Conservation (phyloP, 495 filamentous ascomycete species). For the Podospora australis region DNA sequence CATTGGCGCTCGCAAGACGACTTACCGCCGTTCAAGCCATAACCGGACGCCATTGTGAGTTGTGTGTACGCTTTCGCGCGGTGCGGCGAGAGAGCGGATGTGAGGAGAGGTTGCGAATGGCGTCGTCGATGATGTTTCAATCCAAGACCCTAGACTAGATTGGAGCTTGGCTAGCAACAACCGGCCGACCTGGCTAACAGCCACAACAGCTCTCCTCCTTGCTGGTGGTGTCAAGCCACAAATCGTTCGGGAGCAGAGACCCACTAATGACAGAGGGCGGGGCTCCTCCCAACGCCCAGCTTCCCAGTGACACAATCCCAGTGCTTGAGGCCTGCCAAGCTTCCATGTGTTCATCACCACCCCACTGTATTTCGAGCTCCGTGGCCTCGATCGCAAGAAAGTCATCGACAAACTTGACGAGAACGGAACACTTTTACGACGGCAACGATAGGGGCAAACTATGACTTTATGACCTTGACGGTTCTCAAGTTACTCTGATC, state of each 20-base stretch:
- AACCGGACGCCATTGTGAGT: slow-evolving; percentile 72
- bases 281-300: background rate
- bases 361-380: slow-evolving; percentile 4
- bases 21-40: slow-evolving; percentile 73
- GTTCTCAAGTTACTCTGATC: background rate
- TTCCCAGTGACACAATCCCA: background rate
- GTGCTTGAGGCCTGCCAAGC: background rate
- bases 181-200: background rate
- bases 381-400: slow-evolving; percentile 5
- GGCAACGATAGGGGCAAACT: too few relatives aligned
- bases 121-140: slow-evolving; percentile 14
- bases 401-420: background rate
- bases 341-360: slow-evolving; percentile 4
- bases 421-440: too few relatives aligned
- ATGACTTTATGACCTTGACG: background rate
- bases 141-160: too few relatives aligned
- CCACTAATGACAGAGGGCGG: background rate
- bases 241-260: background rate
- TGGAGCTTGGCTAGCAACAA: slow-evolving; percentile 16
- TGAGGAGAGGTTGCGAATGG: slow-evolving; percentile 10
- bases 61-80: slow-evolving; percentile 14
- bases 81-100: slow-evolving; percentile 14
- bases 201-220: background rate
- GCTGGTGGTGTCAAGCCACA: background rate
- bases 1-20: slow-evolving; percentile 9